Evolutionary conservation across 306 rosid species (phyloP).

Genomic region (Prinsepia uniflora): DNA sequence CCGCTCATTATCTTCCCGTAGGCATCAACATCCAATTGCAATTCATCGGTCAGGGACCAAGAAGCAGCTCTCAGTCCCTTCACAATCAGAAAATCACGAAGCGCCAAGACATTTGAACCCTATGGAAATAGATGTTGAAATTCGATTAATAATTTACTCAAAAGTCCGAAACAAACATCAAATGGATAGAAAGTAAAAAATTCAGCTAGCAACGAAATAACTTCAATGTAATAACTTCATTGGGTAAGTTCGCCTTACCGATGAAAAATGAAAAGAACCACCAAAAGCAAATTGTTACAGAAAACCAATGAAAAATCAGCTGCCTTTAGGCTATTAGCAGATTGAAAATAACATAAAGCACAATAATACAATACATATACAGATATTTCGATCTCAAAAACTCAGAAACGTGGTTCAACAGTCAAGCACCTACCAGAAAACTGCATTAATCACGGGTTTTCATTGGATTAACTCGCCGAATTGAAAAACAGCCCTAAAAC

Average conservation of each 20-base stretch:
- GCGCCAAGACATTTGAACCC: conserved; percentile 25
- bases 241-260: too few species aligned
- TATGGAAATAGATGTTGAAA: conserved; percentile 3
- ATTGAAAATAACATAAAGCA: neutral
- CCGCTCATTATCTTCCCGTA: conserved; percentile 51
- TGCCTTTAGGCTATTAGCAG: neutral
- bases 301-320: neutral
- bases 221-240: too few species aligned
- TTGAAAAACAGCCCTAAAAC: conserved; percentile 6
- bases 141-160: neutral
- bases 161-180: neutral
- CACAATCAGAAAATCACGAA: conserved; percentile 24
- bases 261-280: neutral
- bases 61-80: conserved; percentile 55
- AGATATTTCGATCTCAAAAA: neutral
- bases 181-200: neutral
- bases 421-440: neutral
- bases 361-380: neutral
- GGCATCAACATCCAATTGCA: conserved; percentile 19
- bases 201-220: neutral
- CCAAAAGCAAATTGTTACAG: neutral
- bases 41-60: conserved; percentile 50
- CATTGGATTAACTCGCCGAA: neutral
- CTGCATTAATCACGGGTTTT: neutral
- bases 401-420: neutral